These are phyloP conservation scores for Solanum piurae DNA, from an alignment of 257 asterid genomes.

Conservation along the genomic window DNA sequence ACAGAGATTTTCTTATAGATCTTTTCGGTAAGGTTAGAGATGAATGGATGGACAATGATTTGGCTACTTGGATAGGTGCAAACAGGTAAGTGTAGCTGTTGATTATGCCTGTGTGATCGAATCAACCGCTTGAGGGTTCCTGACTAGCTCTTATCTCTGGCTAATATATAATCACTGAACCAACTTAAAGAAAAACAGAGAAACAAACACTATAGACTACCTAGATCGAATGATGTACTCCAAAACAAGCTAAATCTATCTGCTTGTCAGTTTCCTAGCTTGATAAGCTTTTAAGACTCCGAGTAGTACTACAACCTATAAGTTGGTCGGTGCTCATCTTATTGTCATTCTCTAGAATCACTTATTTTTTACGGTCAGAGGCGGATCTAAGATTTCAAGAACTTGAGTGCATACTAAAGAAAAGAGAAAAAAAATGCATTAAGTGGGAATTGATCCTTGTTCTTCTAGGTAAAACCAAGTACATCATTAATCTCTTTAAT, in stretches of 20 bases:
- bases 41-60: slow-evolving; percentile 76
- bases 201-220: background rate
- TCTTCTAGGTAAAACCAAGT: background rate
- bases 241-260: background rate
- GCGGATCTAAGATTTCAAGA: background rate
- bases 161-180: background rate
- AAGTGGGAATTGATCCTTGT: background rate
- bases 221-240: background rate
- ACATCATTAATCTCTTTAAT: background rate
- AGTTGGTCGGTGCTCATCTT: background rate
- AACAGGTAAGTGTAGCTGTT: slow-evolving; percentile 42
- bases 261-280: background rate
- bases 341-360: background rate
- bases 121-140: background rate
- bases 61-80: slow-evolving; percentile 73
- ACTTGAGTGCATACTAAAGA: background rate
- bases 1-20: slow-evolving; percentile 57
- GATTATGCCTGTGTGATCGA: background rate
- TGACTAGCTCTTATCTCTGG: background rate
- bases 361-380: background rate
- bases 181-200: background rate
- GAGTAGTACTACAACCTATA: background rate
- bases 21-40: slow-evolving; percentile 87
- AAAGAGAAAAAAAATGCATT: background rate
- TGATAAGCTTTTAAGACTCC: background rate